Evolutionary conservation across 2,329 filamentous ascomycete species (phyloP), one percentile per base, ranked within the genome.

Genomic region (Elsinoe australis): DNA sequence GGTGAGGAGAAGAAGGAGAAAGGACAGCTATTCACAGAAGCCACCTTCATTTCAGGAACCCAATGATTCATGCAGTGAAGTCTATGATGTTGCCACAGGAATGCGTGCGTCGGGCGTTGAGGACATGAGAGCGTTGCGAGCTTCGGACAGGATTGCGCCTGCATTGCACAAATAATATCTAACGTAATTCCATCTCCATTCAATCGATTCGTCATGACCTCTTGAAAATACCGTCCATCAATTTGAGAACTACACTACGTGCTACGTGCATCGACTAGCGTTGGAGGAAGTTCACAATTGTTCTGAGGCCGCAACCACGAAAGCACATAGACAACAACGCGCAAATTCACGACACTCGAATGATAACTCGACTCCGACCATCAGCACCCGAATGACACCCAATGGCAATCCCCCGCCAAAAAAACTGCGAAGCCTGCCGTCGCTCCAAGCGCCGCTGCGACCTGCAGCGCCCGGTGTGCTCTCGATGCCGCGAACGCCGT

Each of bases 11-110:
- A 81, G 53, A 72, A 75, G 14, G 90, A 96, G 66, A 73, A 88
- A 61, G 92, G 92, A 39, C 72, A 69, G 38, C 69, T 94, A 48
- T 94, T 94, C 68, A 80, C 78, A 50, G 92, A 98, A 71, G 88
- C 92, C 2, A 95, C 89, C n/a, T 98, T 96, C 71, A 94, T 98
- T 68, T 88, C 84, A 15, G 45, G 17, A 21, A 31, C 17, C 21
- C 38, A 42, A 42, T 44, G 26, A 44, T 14, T 3, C 32, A 46
- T 83, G 24, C 26, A 24, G 6, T 17, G 33, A 12, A 17, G 10
- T 9, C 6, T n/a, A n/a, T n/a, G n/a, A n/a, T n/a, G n/a, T n/a
- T n/a, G n/a, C n/a, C n/a, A n/a, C n/a, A n/a, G n/a, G n/a, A n/a
- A n/a, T n/a, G n/a, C n/a, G n/a, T n/a, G n/a, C 6, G 21, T 26